Percentiles rank a stretch among this genome's conserved stretches.
Evolutionary conservation across 192 early-diverging fungal genomes (phyloP).

Genomic region (Backusella psychrophila): DNA sequence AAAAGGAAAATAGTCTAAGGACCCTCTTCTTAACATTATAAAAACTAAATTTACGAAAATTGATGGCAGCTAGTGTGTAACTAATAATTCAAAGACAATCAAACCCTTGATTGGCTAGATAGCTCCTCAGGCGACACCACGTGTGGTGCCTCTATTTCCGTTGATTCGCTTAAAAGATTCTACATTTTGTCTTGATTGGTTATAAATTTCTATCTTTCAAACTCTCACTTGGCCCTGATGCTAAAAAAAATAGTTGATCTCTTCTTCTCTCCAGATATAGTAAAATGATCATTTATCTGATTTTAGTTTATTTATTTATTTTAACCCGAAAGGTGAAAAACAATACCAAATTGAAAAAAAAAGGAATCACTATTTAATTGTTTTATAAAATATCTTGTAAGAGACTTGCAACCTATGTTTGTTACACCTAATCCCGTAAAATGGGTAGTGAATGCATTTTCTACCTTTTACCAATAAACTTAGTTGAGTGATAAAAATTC

Average conservation of each 20-base stretch:
- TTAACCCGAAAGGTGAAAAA: not conserved
- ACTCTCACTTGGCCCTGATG: not conserved
- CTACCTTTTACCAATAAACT: not conserved
- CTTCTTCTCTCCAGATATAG: not conserved
- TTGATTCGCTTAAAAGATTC: not conserved
- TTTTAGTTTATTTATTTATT: not conserved
- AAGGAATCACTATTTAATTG: not conserved
- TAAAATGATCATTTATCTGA: not conserved
- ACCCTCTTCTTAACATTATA: not conserved
- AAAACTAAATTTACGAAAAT: not conserved
- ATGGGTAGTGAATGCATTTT: not conserved
- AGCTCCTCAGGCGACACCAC: conserved; percentile 7
- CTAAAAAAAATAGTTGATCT: not conserved
- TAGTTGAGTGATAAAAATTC: not conserved
- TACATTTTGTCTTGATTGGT: not conserved
- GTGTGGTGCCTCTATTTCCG: not conserved
- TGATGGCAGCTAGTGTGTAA: not conserved
- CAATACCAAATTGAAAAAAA: not conserved
- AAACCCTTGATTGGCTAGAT: not conserved
- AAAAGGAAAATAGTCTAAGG: conserved; percentile 1
- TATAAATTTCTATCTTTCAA: not conserved
- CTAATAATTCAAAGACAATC: not conserved
- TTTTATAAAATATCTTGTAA: not conserved
- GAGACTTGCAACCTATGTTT: not conserved
- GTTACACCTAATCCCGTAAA: not conserved